Base-by-base conservation (phyloP, 2,329 filamentous ascomycete species). In the Colletotrichum ledebouriae region DNA sequence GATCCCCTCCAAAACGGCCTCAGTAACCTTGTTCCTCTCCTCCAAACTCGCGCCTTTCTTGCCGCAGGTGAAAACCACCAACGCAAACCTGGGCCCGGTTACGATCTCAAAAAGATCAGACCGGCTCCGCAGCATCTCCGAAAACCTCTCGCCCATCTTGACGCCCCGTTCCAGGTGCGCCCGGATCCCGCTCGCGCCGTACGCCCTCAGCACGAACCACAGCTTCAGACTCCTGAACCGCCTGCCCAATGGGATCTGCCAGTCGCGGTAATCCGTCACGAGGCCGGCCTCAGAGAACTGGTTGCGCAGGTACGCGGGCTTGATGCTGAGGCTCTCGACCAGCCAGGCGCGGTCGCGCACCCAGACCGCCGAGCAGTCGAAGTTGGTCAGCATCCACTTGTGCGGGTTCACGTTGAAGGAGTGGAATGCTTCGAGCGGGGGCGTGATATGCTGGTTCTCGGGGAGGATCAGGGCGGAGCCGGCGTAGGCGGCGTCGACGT, bases 341-440 rank as follows among this genome's bases (percentile, higher is more conserved):
- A 98, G 87, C 80, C 94, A 90, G 62, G 84, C 82, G 15, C 94
- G 88, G 74, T 90, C 86, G 71, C 90, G 90, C 56, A 98, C 89
- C 80, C 89, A 98, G 52, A 97, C 86, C 72, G 92, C 92, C 62
- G 92, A 94, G 74, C 85, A 87, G 78, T 98, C 95, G 75, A 98
- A 98, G 80, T 97, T 97, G 65, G 94, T 94, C 17, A 98, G 89
- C 55, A 98, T 85, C 95, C 95, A 98, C 83, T 98, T 98, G 85
- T 98, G 94, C 87, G 97, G 92, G 83, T 98, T 98, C 83, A 95
- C 89, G 80, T 97, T 91, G 86, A 97, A 97, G 71, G 91, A 94
- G 82, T 97, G 92, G 76, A 97, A 94, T 22, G 84, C 81, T 1
- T 84, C 81, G 58, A 95, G 85, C 9, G 88, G 81, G 22, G 82